phyloP scores from a whole-genome alignment of 345 rosid genomes.

The Citrus medica region DNA sequence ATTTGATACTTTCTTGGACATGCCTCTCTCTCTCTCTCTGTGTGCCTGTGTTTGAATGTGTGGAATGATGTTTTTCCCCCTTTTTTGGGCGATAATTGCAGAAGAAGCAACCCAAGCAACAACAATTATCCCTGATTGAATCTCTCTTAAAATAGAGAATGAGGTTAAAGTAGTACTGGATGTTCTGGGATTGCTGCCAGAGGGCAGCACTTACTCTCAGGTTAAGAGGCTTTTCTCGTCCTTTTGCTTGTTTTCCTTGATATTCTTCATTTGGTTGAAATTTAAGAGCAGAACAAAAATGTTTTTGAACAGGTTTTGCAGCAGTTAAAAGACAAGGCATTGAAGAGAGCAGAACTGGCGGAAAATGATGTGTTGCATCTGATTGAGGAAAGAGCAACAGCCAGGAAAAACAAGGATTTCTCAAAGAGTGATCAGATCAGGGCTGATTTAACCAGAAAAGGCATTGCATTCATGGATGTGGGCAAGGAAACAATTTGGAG shows the following conservation, averaged over 20 bases:
- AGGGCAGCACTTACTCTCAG: slow-evolving; percentile 44
- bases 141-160: slow-evolving; percentile 60
- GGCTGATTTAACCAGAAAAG: slow-evolving; percentile 49
- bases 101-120: slow-evolving; percentile 78
- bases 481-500: slow-evolving; percentile 80
- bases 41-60: too few relatives aligned
- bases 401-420: slow-evolving; percentile 68
- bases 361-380: slow-evolving; percentile 48
- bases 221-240: slow-evolving; percentile 16
- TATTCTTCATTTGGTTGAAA: neutral
- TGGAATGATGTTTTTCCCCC: too few relatives aligned
- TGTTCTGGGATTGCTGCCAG: slow-evolving; percentile 59
- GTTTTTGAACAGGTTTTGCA: slow-evolving; percentile 39
- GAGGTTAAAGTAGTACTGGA: slow-evolving; percentile 54
- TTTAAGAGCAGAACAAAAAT: neutral
- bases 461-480: slow-evolving; percentile 80
- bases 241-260: neutral
- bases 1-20: too few relatives aligned
- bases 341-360: slow-evolving; percentile 46
- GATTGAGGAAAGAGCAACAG: slow-evolving; percentile 62
- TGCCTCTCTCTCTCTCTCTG: too few relatives aligned
- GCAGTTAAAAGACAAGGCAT: slow-evolving; percentile 25
- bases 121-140: slow-evolving; percentile 41
- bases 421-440: slow-evolving; percentile 66
- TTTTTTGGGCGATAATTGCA: slow-evolving; percentile 18